Base-by-base conservation (phyloP, 805 yeast species). In the Candida hungchunana region DNA sequence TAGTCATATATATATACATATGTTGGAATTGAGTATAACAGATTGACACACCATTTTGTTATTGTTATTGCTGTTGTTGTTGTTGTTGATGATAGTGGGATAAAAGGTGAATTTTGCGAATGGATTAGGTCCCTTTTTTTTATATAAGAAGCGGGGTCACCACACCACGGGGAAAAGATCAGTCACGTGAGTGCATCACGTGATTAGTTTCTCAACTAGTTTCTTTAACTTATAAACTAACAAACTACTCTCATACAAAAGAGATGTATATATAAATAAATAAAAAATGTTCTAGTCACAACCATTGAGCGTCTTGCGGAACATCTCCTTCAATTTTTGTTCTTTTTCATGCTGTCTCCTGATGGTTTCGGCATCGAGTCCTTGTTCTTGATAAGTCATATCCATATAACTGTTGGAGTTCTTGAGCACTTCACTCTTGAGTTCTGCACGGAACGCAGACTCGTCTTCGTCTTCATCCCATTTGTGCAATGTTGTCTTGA, bases 401-500 rank as follows among this genome's bases (percentile, higher is more conserved):
- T 51, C 57, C 3, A 47, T 49, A 26, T 48, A 51, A 23, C 53
- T 48, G 30, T 49, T 49, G 4, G 54, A 42, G 34, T 51, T 50
- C 38, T 46, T 43, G 26, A 48, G 7, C 15, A 49, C 44, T 13
- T 54, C 57, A 2, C 36, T 39, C 31, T 47, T 48, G 32, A 47
- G 37, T 34, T 53, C 59, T 1, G 34, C 35, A n/a, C 40, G 18
- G 23, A 42, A 48, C 12, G 26, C 39, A 7, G 33, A 34, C 14
- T 36, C 42, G 14, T 43, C 44, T n/a, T 62, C 68, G 15, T 65
- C 72, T 11, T 71, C 69, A 17, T 75, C 77, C 95, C 96, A 87
- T 18, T 82, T 81, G 26, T 69, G 71, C 44, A 89, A 51, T 26
- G 69, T 72, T 0, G 90, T 82, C 46, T 72, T 62, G 35, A 88